Base-by-base conservation (phyloP, 495 filamentous ascomycete genomes). In the Penicillium argentinense region DNA sequence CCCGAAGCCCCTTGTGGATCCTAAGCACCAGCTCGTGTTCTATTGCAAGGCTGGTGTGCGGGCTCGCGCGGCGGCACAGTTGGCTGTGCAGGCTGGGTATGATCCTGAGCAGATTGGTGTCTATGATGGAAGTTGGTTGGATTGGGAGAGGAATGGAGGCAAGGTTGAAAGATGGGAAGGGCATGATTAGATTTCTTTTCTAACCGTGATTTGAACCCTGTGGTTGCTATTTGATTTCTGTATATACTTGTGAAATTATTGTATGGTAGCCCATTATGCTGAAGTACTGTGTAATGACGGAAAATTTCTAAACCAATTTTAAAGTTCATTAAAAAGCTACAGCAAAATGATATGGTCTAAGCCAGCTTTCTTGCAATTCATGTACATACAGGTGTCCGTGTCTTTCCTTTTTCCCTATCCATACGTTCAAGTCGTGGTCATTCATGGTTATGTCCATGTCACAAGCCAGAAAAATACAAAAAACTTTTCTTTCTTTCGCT, bases 21-120 rank as follows among this genome's bases (percentile, higher is more conserved):
- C 47, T 9, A 51, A 44, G 0, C 39, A 42, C 37, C 47, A 67
- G 22, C 68, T 96, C 9, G 81, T 97, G 2, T 93, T 97, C 57
- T 98, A 96, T 63, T 98, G 93, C 66, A 92, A 87, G 70, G 82
- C 89, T 0, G 93, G 93, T 2, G 89, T 97, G 46, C 77, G 93
- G 65, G 87, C 86, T 56, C 64, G 74, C 16, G 80, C 87, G 3
- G 92, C 91, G n/a, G 90, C 91, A 18, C 76, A 82, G 59, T 62
- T 97, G 69, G 92, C 92, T 39, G 70, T 71, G 39, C 77, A 85
- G 66, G 82, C 81, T 9, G 92, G 93, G 18, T 97, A 86, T 77
- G 67, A 72, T 52, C 79, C 79, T 4, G 81, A 85, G 25, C 77
- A 73, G 25, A 75, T 91, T 1, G 84, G 82, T 27, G 90, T 96